A percentile compares a stretch with the other conserved stretches of the same genome.
phyloP scores from a whole-genome alignment of 2,329 filamentous ascomycete genomes.

The Penicillium olsonii region DNA sequence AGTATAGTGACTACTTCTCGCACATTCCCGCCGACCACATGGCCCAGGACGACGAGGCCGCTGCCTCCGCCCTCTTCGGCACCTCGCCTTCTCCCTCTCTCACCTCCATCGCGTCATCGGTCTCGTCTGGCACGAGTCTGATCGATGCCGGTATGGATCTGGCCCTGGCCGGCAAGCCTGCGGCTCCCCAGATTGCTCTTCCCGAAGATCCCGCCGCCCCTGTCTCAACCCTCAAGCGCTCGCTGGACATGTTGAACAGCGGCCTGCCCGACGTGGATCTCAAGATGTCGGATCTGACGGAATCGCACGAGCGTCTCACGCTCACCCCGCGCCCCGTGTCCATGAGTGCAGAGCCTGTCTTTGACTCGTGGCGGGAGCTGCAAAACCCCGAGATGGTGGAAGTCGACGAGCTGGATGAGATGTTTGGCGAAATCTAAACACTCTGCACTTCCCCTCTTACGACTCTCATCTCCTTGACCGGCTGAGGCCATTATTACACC shows the following conservation, averaged over 20 bases:
- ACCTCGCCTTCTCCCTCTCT: constrained; percentile 47
- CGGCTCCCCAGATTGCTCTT: constrained; percentile 33
- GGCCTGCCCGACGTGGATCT: constrained; percentile 37
- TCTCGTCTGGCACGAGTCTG: constrained; percentile 45
- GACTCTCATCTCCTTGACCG: constrained; percentile 6
- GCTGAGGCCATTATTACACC: constrained; percentile 10
- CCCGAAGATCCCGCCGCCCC: constrained; percentile 30
- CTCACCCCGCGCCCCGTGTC: constrained; percentile 28
- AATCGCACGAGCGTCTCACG: constrained; percentile 49
- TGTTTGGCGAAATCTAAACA: constrained; percentile 72
- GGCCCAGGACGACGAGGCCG: constrained; percentile 36
- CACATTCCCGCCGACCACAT: constrained; percentile 27
- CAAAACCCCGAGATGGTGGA: constrained; percentile 84
- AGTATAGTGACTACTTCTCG: constrained; percentile 40
- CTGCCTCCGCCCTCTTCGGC: constrained; percentile 40
- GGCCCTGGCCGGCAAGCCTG: constrained; percentile 17
- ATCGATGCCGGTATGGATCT: constrained; percentile 34
- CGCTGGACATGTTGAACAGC: constrained; percentile 44
- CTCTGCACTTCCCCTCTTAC: neutral
- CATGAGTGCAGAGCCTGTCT: constrained; percentile 41
- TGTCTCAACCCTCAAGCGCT: constrained; percentile 40
- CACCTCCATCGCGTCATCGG: constrained; percentile 42
- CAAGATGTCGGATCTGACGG: constrained; percentile 38
- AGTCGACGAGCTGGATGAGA: constrained; percentile 86
- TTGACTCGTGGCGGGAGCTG: constrained; percentile 61